Conservation (phyloP, 306 rosid species). For the Carpinus viminea region DNA sequence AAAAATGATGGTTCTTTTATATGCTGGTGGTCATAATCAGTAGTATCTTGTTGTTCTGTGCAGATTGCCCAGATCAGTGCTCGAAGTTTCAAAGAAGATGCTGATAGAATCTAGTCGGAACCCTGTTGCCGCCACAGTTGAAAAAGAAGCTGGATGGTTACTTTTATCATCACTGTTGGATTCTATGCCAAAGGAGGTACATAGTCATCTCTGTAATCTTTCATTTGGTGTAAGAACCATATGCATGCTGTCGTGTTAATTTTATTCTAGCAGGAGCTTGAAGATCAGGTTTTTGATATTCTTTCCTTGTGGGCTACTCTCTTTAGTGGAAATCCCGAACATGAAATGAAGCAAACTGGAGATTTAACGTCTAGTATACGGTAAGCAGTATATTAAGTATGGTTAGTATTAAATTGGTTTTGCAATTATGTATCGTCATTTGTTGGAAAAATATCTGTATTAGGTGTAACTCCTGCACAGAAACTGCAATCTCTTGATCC, state of each 20-base stretch:
- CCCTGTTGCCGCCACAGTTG: slow-evolving; percentile 67
- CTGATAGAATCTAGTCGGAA: slow-evolving; percentile 72
- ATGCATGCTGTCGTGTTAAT: slow-evolving; percentile 23
- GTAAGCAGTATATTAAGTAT: slow-evolving; percentile 45
- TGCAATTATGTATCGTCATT: neutral
- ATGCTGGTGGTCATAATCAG: slow-evolving; percentile 4
- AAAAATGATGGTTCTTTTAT: slow-evolving; percentile 20
- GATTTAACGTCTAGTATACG: slow-evolving; percentile 68
- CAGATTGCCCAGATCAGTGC: slow-evolving; percentile 86
- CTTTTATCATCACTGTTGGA: slow-evolving; percentile 85
- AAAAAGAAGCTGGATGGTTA: slow-evolving; percentile 97
- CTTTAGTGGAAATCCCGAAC: slow-evolving; percentile 66
- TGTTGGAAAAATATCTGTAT: neutral
- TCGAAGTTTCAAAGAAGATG: slow-evolving; percentile 88
- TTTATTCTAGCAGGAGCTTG: slow-evolving; percentile 71
- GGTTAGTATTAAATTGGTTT: slow-evolving; percentile 6
- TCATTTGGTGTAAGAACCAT: slow-evolving; percentile 5
- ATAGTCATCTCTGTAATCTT: slow-evolving; percentile 14
- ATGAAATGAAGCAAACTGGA: slow-evolving; percentile 55
- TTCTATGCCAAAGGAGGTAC: slow-evolving; percentile 91
- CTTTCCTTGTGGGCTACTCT: slow-evolving; percentile 88
- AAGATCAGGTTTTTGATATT: slow-evolving; percentile 88
- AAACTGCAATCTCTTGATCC: slow-evolving; percentile 1
- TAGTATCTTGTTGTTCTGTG: slow-evolving; percentile 11
- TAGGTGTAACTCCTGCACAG: neutral